Conservation (phyloP, 306 rosid species). For the Nissolia schottii region DNA sequence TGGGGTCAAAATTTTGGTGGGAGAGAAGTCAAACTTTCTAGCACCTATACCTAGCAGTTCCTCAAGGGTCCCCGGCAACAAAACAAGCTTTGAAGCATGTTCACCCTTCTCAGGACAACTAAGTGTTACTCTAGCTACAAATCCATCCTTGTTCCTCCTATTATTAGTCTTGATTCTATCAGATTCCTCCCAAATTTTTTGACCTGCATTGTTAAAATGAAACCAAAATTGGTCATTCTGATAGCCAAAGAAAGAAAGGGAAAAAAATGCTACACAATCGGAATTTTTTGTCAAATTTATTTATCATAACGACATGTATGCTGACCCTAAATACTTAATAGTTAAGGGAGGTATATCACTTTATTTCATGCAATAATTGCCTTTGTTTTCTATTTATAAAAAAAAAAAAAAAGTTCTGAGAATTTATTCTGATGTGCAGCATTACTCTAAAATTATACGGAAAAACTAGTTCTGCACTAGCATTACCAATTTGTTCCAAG, state of each 20-base stretch:
- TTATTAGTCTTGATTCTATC: neutral
- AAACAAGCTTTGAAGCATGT: conserved; percentile 44
- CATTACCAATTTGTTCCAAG: neutral
- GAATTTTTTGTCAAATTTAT: no score
- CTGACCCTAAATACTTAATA: no score
- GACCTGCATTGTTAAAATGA: conserved; percentile 29
- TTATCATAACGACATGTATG: no score
- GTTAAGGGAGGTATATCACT: no score
- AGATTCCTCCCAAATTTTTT: neutral
- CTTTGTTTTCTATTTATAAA: no score
- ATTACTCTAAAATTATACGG: no score
- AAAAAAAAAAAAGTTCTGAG: no score
- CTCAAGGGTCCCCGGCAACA: conserved; percentile 44
- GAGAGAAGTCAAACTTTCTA: conserved; percentile 40
- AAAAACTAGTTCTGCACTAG: no score
- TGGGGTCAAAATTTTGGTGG: conserved; percentile 43
- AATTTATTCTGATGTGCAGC: no score
- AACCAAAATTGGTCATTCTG: neutral
- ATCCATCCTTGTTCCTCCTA: neutral
- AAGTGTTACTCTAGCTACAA: conserved; percentile 42
- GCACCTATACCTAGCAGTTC: conserved; percentile 56
- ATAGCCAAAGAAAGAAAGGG: neutral
- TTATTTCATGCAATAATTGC: no score
- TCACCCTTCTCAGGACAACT: conserved; percentile 53
- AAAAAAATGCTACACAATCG: no score